Conservation (phyloP, 306 rosid species). For the Vicia villosa region DNA sequence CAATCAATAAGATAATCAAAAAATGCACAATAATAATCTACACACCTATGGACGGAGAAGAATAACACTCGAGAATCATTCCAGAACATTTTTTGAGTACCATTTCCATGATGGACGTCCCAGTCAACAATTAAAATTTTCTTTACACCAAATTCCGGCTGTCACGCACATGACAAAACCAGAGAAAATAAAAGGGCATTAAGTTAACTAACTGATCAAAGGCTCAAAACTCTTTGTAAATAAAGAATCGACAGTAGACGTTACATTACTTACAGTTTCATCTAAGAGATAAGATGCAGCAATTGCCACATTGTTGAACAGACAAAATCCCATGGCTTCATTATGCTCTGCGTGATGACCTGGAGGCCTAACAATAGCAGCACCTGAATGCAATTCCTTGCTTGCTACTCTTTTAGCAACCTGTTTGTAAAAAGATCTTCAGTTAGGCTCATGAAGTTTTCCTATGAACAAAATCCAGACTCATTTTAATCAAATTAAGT, state of each 20-base stretch:
- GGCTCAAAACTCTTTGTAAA: constrained; percentile 6
- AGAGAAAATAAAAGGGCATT: constrained; percentile 23
- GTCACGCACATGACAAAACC: constrained; percentile 44
- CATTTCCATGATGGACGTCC: constrained; percentile 99
- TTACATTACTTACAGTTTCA: constrained; percentile 56
- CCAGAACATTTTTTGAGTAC: constrained; percentile 93
- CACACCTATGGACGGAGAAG: constrained; percentile 96
- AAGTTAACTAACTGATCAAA: constrained; percentile 6
- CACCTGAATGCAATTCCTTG: constrained; percentile 75
- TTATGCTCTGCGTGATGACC: constrained; percentile 93
- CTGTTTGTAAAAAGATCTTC: constrained; percentile 46
- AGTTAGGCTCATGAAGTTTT: constrained; percentile 28
- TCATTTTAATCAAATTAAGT: too few relatives aligned
- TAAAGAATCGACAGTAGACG: background rate
- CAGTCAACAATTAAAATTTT: constrained; percentile 90
- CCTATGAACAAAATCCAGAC: background rate
- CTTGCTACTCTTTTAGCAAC: constrained; percentile 74
- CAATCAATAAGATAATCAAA: constrained; percentile 2
- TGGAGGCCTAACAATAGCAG: constrained; percentile 94
- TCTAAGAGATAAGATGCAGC: constrained; percentile 72
- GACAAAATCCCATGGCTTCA: constrained; percentile 95
- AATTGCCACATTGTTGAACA: constrained; percentile 86
- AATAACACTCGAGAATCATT: constrained; percentile 80
- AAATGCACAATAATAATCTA: constrained; percentile 15
- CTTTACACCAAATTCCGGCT: constrained; percentile 80